Evolutionary conservation across 2,329 filamentous ascomycete genomes (phyloP).

Genomic region (Tympanopsis confertula): DNA sequence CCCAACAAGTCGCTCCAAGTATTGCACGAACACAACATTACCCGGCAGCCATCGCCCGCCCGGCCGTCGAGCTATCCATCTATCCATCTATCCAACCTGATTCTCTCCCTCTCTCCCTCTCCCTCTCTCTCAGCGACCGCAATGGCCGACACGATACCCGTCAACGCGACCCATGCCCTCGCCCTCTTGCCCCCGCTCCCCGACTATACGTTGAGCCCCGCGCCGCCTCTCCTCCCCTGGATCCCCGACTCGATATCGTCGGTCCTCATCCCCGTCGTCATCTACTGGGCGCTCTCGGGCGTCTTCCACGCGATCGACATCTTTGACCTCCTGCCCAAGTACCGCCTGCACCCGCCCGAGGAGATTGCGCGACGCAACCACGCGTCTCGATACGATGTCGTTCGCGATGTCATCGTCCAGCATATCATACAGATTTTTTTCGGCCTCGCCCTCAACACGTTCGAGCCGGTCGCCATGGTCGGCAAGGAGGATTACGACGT

Average conservation of each 20-base stretch:
- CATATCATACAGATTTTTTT: constrained; percentile 77
- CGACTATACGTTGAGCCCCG: constrained; percentile 60
- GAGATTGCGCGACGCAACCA: constrained; percentile 82
- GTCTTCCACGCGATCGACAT: constrained; percentile 81
- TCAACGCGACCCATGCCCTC: constrained; percentile 19
- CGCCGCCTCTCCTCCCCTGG: constrained; percentile 62
- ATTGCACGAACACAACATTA: too few species aligned
- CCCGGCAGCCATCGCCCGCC: too few species aligned
- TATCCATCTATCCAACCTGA: too few species aligned
- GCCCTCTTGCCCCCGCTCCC: constrained; percentile 73
- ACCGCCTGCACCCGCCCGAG: constrained; percentile 87
- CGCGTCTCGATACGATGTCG: constrained; percentile 72
- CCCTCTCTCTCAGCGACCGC: constrained; percentile 4
- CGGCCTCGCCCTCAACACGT: constrained; percentile 53
- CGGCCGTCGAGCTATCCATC: too few species aligned
- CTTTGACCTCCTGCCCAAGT: constrained; percentile 76
- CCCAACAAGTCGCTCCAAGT: neutral
- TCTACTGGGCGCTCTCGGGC: constrained; percentile 79
- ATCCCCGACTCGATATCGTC: constrained; percentile 73
- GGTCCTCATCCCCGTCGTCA: constrained; percentile 64
- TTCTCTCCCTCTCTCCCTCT: too few species aligned
- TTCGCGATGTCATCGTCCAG: constrained; percentile 83
- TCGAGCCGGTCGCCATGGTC: constrained; percentile 61
- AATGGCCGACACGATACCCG: constrained; percentile 2
- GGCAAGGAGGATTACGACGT: constrained; percentile 80